These are phyloP conservation scores for Corchorus olitorius DNA, from an alignment of 345 rosid genomes.

Conservation along the genomic window DNA sequence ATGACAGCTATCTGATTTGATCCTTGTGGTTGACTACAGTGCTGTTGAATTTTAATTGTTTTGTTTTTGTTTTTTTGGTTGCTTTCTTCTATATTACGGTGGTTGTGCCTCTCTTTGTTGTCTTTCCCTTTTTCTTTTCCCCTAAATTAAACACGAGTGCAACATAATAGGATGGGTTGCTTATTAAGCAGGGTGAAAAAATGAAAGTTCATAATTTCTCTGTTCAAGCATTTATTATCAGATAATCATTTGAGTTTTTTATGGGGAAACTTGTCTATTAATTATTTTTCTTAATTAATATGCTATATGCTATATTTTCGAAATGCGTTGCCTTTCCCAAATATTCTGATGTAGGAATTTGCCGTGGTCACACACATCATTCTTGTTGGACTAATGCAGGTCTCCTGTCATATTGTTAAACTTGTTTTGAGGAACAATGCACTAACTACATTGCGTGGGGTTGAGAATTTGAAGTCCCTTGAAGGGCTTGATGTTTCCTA, in stretches of 20 bases:
- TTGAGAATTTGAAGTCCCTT: constrained; percentile 93
- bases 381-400: constrained; percentile 73
- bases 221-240: background rate
- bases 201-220: background rate
- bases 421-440: constrained; percentile 98
- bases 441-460: constrained; percentile 79
- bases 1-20: background rate
- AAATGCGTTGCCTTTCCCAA: background rate
- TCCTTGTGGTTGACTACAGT: background rate
- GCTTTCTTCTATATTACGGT: background rate
- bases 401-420: constrained; percentile 70
- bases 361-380: constrained; percentile 35
- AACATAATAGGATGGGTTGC: background rate
- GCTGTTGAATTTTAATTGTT: background rate
- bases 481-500: constrained; percentile 97
- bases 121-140: background rate
- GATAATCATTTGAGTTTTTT: background rate
- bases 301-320: background rate
- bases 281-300: background rate
- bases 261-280: background rate
- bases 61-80: background rate
- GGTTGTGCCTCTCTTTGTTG: background rate
- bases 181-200: background rate
- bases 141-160: background rate
- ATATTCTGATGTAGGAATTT: constrained; percentile 29